A percentile compares a stretch with the other conserved stretches of the same genome.
These are phyloP conservation scores for Bombardia bombarda DNA, from an alignment of 495 filamentous ascomycete species.

Conservation along the genomic window DNA sequence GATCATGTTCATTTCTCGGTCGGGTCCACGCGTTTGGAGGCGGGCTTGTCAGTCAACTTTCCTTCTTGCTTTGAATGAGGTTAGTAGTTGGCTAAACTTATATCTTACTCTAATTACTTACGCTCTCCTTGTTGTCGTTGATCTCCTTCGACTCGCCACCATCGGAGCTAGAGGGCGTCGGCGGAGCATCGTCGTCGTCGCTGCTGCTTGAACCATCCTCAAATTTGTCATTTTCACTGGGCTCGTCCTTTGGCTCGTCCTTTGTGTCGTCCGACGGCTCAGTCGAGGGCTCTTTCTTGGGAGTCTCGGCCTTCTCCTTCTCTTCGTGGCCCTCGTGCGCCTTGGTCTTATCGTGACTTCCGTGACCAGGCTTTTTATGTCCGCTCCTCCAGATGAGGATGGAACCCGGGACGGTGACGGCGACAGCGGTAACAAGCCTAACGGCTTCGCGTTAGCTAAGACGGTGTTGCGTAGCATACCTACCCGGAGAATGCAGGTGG, in stretches of 20 bases:
- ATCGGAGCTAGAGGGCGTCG: constrained; percentile 2
- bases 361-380: neutral
- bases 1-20: constrained; percentile 4
- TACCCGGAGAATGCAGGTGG: too few relatives aligned
- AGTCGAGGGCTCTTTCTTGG: constrained; percentile 25
- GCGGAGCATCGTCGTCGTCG: neutral
- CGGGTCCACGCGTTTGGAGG: constrained; percentile 4
- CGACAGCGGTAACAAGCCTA: constrained; percentile 14
- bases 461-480: too few relatives aligned
- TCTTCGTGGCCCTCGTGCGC: constrained; percentile 2
- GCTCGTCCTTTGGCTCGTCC: constrained; percentile 2
- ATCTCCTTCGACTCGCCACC: constrained; percentile 1
- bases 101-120: neutral
- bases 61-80: constrained; percentile 4
- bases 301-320: neutral
- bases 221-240: neutral
- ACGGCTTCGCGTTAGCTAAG: neutral
- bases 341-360: neutral
- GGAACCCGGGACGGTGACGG: constrained; percentile 8
- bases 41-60: constrained; percentile 10
- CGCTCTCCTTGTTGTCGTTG: constrained; percentile 3
- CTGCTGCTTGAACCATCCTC: constrained; percentile 3
- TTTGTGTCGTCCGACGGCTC: neutral
- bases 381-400: constrained; percentile 1
- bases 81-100: neutral